Percentiles rank a stretch among this genome's conserved stretches.
phyloP scores from a whole-genome alignment of 2,329 filamentous ascomycete genomes.

The Colletotrichum melonis region DNA sequence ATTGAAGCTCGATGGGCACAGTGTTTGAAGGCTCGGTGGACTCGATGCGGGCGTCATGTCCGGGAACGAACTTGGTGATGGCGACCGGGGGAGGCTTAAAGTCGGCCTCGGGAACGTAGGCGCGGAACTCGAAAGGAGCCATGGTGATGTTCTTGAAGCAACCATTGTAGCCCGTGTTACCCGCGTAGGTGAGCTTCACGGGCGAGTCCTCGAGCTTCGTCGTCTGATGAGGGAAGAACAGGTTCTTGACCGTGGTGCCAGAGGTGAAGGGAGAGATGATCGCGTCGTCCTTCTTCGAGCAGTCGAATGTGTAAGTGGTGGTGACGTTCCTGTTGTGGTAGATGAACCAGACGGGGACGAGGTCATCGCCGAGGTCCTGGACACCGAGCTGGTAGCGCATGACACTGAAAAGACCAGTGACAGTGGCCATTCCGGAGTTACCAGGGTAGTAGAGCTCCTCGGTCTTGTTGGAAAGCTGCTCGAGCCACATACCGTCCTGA shows the following conservation, averaged over 20 bases:
- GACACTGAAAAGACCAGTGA: slow-evolving; percentile 70
- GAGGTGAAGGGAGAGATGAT: slow-evolving; percentile 67
- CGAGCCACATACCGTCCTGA: slow-evolving; percentile 69
- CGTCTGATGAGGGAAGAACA: slow-evolving; percentile 72
- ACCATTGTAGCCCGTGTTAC: slow-evolving; percentile 61
- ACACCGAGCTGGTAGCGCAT: slow-evolving; percentile 57
- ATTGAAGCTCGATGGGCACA: slow-evolving; percentile 62
- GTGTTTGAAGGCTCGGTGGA: slow-evolving; percentile 46
- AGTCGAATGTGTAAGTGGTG: slow-evolving; percentile 67
- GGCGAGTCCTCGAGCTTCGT: slow-evolving; percentile 58
- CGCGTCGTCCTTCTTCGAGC: slow-evolving; percentile 54
- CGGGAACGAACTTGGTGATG: slow-evolving; percentile 69
- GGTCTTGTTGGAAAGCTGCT: slow-evolving; percentile 68
- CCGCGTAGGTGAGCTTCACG: slow-evolving; percentile 58
- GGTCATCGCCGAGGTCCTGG: slow-evolving; percentile 49
- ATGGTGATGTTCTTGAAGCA: slow-evolving; percentile 65
- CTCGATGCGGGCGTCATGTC: slow-evolving; percentile 69
- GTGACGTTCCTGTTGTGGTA: slow-evolving; percentile 61
- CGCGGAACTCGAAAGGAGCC: slow-evolving; percentile 67
- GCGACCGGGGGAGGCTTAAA: slow-evolving; percentile 65
- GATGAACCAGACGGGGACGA: slow-evolving; percentile 67
- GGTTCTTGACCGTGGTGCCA: slow-evolving; percentile 68
- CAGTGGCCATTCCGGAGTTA: slow-evolving; percentile 63
- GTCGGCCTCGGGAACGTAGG: slow-evolving; percentile 64
- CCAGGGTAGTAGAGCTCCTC: slow-evolving; percentile 56